Evolutionary conservation across 2,329 filamentous ascomycete genomes (phyloP).

Genomic region (Clonostachys sp.): DNA sequence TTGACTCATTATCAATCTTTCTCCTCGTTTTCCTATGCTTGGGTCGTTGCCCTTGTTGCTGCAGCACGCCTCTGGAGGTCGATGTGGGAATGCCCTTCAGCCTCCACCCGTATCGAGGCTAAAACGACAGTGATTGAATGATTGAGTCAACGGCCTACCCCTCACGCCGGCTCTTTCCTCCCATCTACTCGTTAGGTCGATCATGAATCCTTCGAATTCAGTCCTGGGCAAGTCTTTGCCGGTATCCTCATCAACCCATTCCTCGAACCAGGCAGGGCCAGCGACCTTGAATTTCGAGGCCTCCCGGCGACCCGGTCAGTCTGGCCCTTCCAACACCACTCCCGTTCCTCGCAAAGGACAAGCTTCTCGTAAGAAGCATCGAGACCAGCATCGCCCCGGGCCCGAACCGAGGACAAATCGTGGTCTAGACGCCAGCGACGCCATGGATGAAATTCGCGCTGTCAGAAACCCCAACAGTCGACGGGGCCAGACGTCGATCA

Average conservation of each 20-base stretch:
- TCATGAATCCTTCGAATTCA: conserved; percentile 25
- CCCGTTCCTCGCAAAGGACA: conserved; percentile 69
- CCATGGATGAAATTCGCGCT: conserved; percentile 71
- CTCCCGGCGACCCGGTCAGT: conserved; percentile 38
- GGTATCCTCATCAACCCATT: conserved; percentile 31
- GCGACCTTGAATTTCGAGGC: conserved; percentile 43
- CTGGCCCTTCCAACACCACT: conserved; percentile 20
- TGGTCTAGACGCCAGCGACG: conserved; percentile 71
- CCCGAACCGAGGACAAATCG: conserved; percentile 23
- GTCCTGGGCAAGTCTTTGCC: conserved; percentile 47
- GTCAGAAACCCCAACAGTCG: conserved; percentile 59
- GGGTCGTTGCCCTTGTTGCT: too few species aligned
- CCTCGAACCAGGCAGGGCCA: conserved; percentile 32
- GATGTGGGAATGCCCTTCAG: too few species aligned
- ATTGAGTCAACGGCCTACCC: too few species aligned
- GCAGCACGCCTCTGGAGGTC: too few species aligned
- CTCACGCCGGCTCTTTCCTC: too few species aligned
- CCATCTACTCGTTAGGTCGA: conserved; percentile 3
- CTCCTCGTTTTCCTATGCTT: too few species aligned
- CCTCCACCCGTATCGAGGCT: too few species aligned
- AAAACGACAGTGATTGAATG: too few species aligned
- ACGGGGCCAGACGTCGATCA: conserved; percentile 94
- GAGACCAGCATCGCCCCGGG: conserved; percentile 69
- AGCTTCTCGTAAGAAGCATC: conserved; percentile 74
- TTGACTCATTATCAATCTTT: too few species aligned